Evolutionary conservation across 805 yeast genomes (phyloP), one percentile per base, ranked within the genome.

Genomic region (Ogataea corticis): DNA sequence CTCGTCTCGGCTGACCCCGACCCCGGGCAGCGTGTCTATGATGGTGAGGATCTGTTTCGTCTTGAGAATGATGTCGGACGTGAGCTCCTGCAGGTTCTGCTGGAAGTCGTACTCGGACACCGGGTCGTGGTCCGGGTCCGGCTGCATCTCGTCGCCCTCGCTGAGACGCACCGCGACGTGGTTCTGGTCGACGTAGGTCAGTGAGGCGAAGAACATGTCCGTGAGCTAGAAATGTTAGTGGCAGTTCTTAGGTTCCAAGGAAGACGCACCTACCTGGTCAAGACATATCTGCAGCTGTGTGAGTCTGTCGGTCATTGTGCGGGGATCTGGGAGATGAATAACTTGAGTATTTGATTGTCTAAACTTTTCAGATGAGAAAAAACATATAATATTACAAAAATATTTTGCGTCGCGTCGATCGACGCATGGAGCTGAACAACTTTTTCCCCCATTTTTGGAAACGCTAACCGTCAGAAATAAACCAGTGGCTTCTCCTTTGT

Each of bases 11-110:
- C 91, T 80, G 1, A 85, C 91, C 7, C 95, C 97, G 2, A 89
- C 87, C 11, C 97, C 98, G 0, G 99, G 99, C 34, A 92, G 70
- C 2, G 96, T 81, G 59, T 87, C 95, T 32, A 92, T 90, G 21
- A 92, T 77, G 57, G 87, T 82, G 32, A 87, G 77, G 13, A 92
- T 86, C 63, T 94, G 98, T 56, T 95, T 77, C 4, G 95, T 80
- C 59, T 91, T 91, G 46, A 89, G 67, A 19, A 91, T 87, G 7
- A 92, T 77, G 61, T 92, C 99, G 0, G 87, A 80, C 2, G 96
- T 79, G 7, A 94, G 72, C 60, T 94, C 98, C 54, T 79, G 80
- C 38, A 82, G 74, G 21, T 83, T 85, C 49, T 72, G 64, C 36
- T 61, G 58, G 45, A 67, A 66, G 21, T 64, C 70, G 27, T 53